Evolutionary conservation across 73 alveolate genomes (phyloP).

Genomic region (Paramecium tetraurelia): DNA sequence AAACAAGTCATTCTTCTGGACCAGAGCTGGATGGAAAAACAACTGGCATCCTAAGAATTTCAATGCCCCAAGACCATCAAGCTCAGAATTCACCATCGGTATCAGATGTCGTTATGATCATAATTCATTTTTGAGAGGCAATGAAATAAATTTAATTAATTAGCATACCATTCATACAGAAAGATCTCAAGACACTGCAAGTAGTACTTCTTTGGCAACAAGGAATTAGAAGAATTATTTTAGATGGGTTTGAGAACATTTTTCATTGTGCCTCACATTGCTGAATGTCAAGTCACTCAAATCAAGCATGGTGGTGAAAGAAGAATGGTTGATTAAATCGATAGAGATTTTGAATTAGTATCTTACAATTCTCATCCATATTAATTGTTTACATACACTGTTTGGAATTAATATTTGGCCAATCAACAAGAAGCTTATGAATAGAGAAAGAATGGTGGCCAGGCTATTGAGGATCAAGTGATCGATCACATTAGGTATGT

Average conservation of each 20-base stretch:
- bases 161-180: conserved; percentile 59
- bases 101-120: conserved; percentile 65
- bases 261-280: conserved; percentile 54
- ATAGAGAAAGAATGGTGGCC: conserved; percentile 52
- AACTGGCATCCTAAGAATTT: conserved; percentile 67
- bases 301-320: conserved; percentile 67
- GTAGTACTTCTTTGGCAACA: conserved; percentile 57
- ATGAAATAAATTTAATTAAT: neutral
- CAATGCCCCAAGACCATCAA: conserved; percentile 66
- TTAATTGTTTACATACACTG: conserved; percentile 53
- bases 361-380: conserved; percentile 61
- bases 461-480: conserved; percentile 54
- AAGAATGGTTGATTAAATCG: conserved; percentile 61
- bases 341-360: conserved; percentile 62
- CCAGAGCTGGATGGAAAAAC: conserved; percentile 67
- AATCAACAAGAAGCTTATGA: conserved; percentile 56
- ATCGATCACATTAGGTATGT: conserved; percentile 16
- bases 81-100: conserved; percentile 59
- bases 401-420: conserved; percentile 53
- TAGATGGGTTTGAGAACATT: conserved; percentile 61
- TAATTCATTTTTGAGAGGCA: conserved; percentile 61
- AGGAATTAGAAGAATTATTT: conserved; percentile 60
- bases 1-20: conserved; percentile 63
- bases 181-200: conserved; percentile 64
- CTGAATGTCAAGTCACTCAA: conserved; percentile 59